phyloP scores from a whole-genome alignment of 345 rosid genomes.

The Firmiana major region DNA sequence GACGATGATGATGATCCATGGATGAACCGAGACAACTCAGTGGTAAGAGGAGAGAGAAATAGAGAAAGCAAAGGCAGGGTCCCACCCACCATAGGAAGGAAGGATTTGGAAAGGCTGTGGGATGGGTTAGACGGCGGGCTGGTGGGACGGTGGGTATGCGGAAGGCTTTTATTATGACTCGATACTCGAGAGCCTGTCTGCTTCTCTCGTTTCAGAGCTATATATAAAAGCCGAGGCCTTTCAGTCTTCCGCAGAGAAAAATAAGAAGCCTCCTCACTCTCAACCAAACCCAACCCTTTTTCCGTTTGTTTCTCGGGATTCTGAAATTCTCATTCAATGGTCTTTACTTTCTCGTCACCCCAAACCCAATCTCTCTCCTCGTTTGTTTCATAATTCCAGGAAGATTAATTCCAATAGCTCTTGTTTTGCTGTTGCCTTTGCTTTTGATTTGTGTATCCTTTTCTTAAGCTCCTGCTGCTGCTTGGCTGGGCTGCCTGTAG shows the following conservation, averaged over 20 bases:
- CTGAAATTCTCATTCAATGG: conserved; percentile 3
- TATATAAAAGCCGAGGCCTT: neutral
- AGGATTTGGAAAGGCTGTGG: too few relatives aligned
- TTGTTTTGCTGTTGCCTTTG: neutral
- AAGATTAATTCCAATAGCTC: neutral
- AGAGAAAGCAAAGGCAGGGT: neutral
- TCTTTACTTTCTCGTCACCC: neutral
- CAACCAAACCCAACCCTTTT: neutral
- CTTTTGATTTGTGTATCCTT: neutral
- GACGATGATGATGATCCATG: neutral
- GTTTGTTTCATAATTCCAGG: neutral
- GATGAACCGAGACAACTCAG: neutral
- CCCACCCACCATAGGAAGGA: neutral
- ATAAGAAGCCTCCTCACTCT: neutral
- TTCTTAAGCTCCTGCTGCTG: neutral
- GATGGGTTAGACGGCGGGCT: neutral
- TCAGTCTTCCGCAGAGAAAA: neutral
- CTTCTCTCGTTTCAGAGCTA: neutral
- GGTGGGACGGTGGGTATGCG: neutral
- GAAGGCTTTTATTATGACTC: neutral
- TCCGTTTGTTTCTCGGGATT: conserved; percentile 6
- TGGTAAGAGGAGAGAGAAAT: neutral
- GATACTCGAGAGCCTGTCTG: neutral
- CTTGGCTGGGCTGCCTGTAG: neutral
- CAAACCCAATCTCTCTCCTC: too few relatives aligned